These are phyloP conservation scores for Solanum hybrid DNA, from an alignment of 305 asterid species.

Conservation along the genomic window DNA sequence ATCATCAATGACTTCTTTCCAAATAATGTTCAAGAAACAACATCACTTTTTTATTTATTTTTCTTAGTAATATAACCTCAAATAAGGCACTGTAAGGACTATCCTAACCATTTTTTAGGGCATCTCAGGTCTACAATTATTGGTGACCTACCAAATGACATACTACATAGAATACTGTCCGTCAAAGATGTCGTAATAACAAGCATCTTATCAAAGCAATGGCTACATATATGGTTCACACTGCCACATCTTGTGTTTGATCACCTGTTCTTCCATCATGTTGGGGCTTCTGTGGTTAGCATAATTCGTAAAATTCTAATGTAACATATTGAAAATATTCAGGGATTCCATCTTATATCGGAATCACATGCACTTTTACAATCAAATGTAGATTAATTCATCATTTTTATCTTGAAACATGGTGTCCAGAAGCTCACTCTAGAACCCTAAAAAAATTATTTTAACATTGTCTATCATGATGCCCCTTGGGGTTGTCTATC, in stretches of 20 bases:
- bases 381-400: neutral
- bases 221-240: neutral
- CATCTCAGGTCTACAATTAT: neutral
- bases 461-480: no score
- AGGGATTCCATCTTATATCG: neutral
- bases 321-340: neutral
- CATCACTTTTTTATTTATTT: no score
- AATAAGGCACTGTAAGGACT: no score
- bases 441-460: neutral
- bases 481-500: no score
- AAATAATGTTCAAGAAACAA: no score
- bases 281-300: neutral
- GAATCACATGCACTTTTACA: neutral
- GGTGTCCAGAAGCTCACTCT: neutral
- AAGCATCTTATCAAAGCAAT: conserved; percentile 5
- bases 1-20: no score
- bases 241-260: neutral
- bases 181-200: neutral
- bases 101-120: no score
- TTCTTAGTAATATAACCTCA: no score
- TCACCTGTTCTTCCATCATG: neutral
- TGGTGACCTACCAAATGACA: neutral
- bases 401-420: neutral
- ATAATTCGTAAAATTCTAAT: neutral
- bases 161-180: neutral